phyloP scores from a whole-genome alignment of 2,329 filamentous ascomycete species.

The Leptographium lundbergii region DNA sequence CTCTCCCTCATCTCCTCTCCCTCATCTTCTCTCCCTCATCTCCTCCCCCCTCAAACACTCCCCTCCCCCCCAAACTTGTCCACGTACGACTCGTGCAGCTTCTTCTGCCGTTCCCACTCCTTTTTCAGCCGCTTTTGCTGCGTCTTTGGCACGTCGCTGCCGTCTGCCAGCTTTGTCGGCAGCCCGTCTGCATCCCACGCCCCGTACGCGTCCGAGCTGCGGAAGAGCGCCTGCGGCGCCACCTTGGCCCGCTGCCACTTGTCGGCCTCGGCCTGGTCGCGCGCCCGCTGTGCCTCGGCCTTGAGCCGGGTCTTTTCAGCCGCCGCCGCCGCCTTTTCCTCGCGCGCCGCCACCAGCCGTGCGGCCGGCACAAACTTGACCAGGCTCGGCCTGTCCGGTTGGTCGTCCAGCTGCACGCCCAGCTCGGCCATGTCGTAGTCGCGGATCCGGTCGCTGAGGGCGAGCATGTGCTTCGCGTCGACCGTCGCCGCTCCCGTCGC shows the following conservation, averaged over 20 bases:
- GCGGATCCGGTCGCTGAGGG: constrained; percentile 51
- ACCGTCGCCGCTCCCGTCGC: constrained; percentile 12
- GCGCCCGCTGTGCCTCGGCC: constrained; percentile 29
- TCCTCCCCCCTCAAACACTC: too few relatives aligned
- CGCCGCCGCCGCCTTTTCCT: constrained; percentile 38
- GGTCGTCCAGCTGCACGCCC: constrained; percentile 60
- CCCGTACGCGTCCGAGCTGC: constrained; percentile 37
- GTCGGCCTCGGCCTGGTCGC: constrained; percentile 18
- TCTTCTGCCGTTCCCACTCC: constrained; percentile 61
- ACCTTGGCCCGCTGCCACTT: constrained; percentile 16
- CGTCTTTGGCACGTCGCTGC: constrained; percentile 53
- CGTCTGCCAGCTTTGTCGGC: constrained; percentile 46
- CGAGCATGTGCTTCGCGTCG: constrained; percentile 30
- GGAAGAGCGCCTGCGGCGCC: constrained; percentile 20
- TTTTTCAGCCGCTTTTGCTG: constrained; percentile 54
- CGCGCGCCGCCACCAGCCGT: constrained; percentile 35
- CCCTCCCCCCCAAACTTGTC: constrained; percentile 12
- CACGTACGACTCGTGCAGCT: constrained; percentile 44
- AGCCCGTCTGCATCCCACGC: constrained; percentile 56
- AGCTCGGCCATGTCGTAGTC: constrained; percentile 53
- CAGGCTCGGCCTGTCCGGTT: constrained; percentile 42
- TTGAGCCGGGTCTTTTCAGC: constrained; percentile 35
- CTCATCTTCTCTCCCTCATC: neutral
- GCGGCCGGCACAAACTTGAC: constrained; percentile 51
- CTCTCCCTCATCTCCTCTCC: neutral